These are phyloP conservation scores for Taphrina confusa DNA, from an alignment of 1,139 yeast genomes.

Conservation along the genomic window DNA sequence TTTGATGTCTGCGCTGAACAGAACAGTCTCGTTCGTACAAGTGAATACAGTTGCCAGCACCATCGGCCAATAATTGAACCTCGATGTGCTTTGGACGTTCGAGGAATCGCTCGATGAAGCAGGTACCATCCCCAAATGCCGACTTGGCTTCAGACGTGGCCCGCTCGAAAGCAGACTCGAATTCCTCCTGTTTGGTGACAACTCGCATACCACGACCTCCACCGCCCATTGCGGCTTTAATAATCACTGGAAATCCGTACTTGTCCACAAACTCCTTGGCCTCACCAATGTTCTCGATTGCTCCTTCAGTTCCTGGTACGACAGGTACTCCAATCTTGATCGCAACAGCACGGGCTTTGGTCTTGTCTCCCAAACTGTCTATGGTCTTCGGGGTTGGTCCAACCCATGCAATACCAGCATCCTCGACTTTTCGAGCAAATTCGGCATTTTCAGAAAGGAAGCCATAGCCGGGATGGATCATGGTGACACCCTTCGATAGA, in stretches of 20 bases:
- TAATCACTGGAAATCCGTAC: slow-evolving; percentile 93
- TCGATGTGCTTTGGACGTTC: slow-evolving; percentile 97
- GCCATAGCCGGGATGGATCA: slow-evolving; percentile 99
- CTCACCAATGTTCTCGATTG: slow-evolving; percentile 76
- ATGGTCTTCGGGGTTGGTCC: slow-evolving; percentile 90
- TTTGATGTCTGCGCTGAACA: slow-evolving; percentile 98
- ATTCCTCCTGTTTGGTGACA: slow-evolving; percentile 92
- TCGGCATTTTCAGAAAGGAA: slow-evolving; percentile 92
- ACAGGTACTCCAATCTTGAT: slow-evolving; percentile 79
- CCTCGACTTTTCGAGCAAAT: slow-evolving; percentile 89
- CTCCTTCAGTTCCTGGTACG: slow-evolving; percentile 98
- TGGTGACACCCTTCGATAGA: slow-evolving; percentile 79
- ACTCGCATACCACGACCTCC: slow-evolving; percentile 99
- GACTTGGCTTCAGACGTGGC: slow-evolving; percentile 94
- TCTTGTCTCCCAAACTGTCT: slow-evolving; percentile 98
- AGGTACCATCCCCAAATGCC: slow-evolving; percentile 96
- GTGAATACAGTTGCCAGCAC: slow-evolving; percentile 91
- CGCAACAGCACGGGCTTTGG: slow-evolving; percentile 88
- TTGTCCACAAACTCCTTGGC: slow-evolving; percentile 75
- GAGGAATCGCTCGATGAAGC: slow-evolving; percentile 93
- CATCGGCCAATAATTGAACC: slow-evolving; percentile 93
- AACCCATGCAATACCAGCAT: slow-evolving; percentile 90
- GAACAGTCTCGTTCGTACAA: slow-evolving; percentile 98
- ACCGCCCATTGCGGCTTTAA: slow-evolving; percentile 99
- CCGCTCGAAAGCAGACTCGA: slow-evolving; percentile 86